A percentile compares a stretch with the other conserved stretches of the same genome.
Conservation (phyloP, 257 asterid species). For the Oldenlandia corymbosa region DNA sequence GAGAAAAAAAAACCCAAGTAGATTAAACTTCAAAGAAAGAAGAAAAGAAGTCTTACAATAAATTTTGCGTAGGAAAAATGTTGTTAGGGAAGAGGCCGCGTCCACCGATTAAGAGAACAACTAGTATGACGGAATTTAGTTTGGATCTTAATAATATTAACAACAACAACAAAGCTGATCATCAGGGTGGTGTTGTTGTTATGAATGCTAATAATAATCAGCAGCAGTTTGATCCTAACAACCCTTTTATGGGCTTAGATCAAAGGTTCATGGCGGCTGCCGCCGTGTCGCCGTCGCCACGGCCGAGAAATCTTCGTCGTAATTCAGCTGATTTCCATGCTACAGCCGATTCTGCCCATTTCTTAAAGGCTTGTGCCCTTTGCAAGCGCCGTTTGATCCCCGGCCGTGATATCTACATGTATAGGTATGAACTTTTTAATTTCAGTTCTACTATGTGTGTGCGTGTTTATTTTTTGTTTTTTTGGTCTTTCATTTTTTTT, state of each 20-base stretch:
- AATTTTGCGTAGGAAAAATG: constrained; percentile 23
- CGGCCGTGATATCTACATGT: constrained; percentile 81
- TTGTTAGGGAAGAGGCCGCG: constrained; percentile 66
- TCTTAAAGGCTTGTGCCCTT: constrained; percentile 61
- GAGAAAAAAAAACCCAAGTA: too few species aligned
- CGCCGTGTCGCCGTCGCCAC: constrained; percentile 15
- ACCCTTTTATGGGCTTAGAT: constrained; percentile 27
- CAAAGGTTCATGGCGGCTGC: constrained; percentile 24
- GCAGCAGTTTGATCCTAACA: constrained; percentile 33
- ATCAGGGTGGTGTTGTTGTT: background rate
- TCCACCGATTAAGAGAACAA: constrained; percentile 74
- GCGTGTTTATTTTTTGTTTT: background rate
- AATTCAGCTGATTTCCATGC: constrained; percentile 40
- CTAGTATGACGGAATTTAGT: constrained; percentile 68
- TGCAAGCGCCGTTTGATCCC: constrained; percentile 67
- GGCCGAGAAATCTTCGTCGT: constrained; percentile 40
- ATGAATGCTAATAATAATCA: background rate
- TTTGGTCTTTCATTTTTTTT: background rate
- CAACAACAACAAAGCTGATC: constrained; percentile 1
- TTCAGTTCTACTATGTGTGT: too few species aligned
- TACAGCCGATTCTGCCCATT: constrained; percentile 34
- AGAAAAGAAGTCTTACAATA: too few species aligned
- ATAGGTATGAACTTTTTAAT: constrained; percentile 50
- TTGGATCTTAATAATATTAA: constrained; percentile 40
- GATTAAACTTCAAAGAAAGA: too few species aligned